Percentiles rank a stretch among this genome's conserved stretches.
These are phyloP conservation scores for Lyophyllum semitale DNA, from an alignment of 768 basidiomycete genomes.

Conservation along the genomic window DNA sequence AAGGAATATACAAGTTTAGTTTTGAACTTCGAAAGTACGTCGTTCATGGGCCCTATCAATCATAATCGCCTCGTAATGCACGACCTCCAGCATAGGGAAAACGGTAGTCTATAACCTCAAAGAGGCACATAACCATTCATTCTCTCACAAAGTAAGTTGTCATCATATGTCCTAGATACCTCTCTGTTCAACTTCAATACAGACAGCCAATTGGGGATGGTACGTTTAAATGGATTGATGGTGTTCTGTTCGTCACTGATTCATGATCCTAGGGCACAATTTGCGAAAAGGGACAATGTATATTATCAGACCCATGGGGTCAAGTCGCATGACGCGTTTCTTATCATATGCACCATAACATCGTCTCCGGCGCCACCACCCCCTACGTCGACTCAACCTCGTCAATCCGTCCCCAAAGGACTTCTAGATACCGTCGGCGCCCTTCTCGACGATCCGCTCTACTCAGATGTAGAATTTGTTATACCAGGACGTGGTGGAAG, in stretches of 20 bases:
- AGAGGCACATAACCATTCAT: slow-evolving; percentile 82
- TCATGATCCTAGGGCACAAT: slow-evolving; percentile 62
- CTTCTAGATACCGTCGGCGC: slow-evolving; percentile 73
- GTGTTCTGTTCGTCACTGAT: not conserved
- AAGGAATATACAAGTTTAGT: slow-evolving; percentile 83
- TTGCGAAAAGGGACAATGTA: slow-evolving; percentile 71
- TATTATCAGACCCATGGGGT: slow-evolving; percentile 58
- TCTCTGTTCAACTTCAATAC: not conserved
- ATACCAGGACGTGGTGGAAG: slow-evolving; percentile 49
- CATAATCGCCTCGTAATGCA: slow-evolving; percentile 22
- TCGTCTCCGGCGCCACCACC: slow-evolving; percentile 54
- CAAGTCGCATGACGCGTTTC: slow-evolving; percentile 64
- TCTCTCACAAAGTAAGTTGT: slow-evolving; percentile 57
- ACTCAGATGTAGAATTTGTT: slow-evolving; percentile 84
- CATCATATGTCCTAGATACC: not conserved
- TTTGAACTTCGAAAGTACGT: slow-evolving; percentile 77
- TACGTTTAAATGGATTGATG: slow-evolving; percentile 28
- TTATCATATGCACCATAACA: slow-evolving; percentile 78
- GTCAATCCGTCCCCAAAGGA: slow-evolving; percentile 62
- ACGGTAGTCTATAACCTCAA: slow-evolving; percentile 60
- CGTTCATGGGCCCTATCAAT: not conserved
- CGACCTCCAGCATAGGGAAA: slow-evolving; percentile 38
- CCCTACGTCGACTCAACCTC: slow-evolving; percentile 46
- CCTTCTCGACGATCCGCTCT: slow-evolving; percentile 77
- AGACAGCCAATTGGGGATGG: slow-evolving; percentile 93